These are phyloP conservation scores for Leersia perrieri DNA, from an alignment of 176 grass and related monocot genomes.

Conservation along the genomic window DNA sequence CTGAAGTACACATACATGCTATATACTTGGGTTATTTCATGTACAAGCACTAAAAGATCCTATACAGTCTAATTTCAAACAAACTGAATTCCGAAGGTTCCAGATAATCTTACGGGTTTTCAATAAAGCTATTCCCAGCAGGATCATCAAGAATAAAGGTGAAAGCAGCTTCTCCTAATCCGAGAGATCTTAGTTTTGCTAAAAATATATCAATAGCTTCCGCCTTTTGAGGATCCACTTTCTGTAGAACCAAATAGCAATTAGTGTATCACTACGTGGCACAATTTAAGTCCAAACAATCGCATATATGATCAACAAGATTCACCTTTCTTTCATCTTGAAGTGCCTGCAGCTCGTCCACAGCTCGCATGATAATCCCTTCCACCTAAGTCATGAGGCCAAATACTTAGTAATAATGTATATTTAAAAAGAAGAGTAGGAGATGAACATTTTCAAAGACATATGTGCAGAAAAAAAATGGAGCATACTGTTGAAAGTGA, in stretches of 20 bases:
- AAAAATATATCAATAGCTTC: slow-evolving; percentile 90
- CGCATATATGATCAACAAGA: neutral
- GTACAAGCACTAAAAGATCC: neutral
- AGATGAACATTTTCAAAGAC: slow-evolving; percentile 4
- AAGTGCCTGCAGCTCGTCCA: slow-evolving; percentile 70
- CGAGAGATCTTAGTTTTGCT: slow-evolving; percentile 70
- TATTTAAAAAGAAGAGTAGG: neutral
- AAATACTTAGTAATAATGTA: neutral
- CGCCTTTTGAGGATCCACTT: slow-evolving; percentile 85
- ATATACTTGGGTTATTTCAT: neutral
- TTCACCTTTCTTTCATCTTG: slow-evolving; percentile 94
- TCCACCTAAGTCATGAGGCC: slow-evolving; percentile 56
- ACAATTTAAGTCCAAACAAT: slow-evolving; percentile 7
- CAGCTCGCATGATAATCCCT: slow-evolving; percentile 74
- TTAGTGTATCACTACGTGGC: neutral
- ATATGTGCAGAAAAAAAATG: slow-evolving; percentile 7
- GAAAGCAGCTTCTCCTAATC: slow-evolving; percentile 65
- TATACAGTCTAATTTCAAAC: neutral
- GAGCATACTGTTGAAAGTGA: slow-evolving; percentile 71
- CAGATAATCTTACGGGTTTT: slow-evolving; percentile 69
- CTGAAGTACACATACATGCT: neutral
- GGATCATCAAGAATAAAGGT: slow-evolving; percentile 93
- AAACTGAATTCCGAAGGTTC: neutral
- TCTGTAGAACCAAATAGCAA: slow-evolving; percentile 50
- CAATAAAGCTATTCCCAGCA: slow-evolving; percentile 92